phyloP scores from a whole-genome alignment of 2,329 filamentous ascomycete genomes.

The Ambrosiella cleistominuta region DNA sequence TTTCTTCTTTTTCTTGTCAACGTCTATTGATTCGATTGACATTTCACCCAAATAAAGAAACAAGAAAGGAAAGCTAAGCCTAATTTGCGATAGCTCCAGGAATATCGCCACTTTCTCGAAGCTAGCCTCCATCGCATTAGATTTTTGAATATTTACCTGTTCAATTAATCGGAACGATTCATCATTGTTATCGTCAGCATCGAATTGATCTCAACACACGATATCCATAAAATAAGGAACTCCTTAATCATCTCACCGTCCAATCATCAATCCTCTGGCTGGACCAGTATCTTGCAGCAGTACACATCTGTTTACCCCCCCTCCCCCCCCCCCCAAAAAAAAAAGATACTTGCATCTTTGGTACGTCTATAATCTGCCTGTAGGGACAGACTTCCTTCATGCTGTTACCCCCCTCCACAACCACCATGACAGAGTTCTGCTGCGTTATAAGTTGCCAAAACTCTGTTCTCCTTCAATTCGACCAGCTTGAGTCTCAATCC shows the following conservation, averaged over 20 bases:
- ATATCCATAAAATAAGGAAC: neutral
- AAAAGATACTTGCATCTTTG: neutral
- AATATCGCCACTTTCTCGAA: neutral
- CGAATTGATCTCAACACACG: neutral
- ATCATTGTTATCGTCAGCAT: too few species aligned
- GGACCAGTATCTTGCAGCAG: neutral
- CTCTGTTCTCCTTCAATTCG: too few species aligned
- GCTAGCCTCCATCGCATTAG: too few species aligned
- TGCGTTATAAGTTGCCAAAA: neutral
- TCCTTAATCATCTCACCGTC: neutral
- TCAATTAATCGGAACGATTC: too few species aligned
- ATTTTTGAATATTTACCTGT: too few species aligned
- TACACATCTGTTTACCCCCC: neutral
- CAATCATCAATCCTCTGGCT: neutral
- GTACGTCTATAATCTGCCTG: neutral
- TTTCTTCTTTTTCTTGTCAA: neutral
- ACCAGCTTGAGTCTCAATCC: too few species aligned
- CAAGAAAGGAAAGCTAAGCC: neutral
- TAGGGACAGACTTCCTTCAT: neutral
- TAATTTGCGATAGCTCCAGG: neutral
- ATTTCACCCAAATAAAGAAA: neutral
- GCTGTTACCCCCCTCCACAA: neutral
- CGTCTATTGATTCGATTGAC: neutral
- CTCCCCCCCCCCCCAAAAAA: neutral
- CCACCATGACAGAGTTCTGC: neutral